Conservation (phyloP, 805 yeast genomes). For the Millerozyma miso region DNA sequence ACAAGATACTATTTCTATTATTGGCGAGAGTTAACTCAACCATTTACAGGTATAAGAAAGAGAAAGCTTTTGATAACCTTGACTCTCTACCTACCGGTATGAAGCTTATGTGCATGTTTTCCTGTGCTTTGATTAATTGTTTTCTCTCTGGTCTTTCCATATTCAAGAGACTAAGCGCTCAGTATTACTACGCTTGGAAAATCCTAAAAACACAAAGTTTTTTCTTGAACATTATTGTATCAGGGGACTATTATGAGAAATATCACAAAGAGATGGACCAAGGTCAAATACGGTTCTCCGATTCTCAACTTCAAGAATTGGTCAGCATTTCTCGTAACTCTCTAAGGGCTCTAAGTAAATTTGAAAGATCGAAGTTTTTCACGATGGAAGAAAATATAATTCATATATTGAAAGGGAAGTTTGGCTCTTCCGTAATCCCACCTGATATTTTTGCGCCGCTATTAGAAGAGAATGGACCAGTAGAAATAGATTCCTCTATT, state of each 20-base stretch:
- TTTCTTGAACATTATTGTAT: conserved; percentile 24
- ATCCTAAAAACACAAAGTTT: conserved; percentile 30
- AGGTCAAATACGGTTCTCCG: neutral
- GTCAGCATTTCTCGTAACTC: neutral
- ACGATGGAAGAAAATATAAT: neutral
- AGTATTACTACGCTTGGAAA: conserved; percentile 39
- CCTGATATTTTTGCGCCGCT: neutral
- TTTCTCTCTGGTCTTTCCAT: conserved; percentile 27
- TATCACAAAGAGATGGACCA: neutral
- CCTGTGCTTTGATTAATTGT: conserved; percentile 33
- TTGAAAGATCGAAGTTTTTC: neutral
- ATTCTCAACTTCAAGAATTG: neutral
- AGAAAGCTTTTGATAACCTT: conserved; percentile 1
- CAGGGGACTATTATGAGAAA: conserved; percentile 22
- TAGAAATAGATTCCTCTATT: neutral
- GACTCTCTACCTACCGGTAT: neutral
- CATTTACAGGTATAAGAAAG: conserved; percentile 4
- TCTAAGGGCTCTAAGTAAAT: neutral
- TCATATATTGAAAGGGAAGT: neutral
- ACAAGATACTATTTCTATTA: conserved; percentile 13
- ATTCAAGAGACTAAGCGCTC: conserved; percentile 19
- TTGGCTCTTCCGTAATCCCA: neutral
- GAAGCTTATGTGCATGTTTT: conserved; percentile 17
- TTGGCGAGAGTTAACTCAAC: conserved; percentile 5
- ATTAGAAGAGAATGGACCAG: neutral